Percentiles rank a stretch among this genome's conserved stretches.
Conservation (phyloP, 2,329 filamentous ascomycete species). For the Hyphodiscus sp. region DNA sequence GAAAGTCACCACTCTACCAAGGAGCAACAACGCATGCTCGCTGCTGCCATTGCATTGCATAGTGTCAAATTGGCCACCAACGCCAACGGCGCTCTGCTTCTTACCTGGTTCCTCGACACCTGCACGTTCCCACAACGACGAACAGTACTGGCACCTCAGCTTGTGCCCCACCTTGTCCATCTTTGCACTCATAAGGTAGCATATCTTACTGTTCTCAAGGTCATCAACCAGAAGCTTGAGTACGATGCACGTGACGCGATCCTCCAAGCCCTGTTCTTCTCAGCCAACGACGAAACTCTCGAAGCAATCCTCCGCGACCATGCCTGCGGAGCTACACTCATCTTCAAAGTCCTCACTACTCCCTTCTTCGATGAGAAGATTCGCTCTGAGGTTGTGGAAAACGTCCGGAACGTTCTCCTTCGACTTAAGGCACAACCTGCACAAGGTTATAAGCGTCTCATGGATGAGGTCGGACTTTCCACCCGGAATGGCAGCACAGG, state of each 20-base stretch:
- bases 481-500: constrained; percentile 44
- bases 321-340: constrained; percentile 85
- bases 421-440: constrained; percentile 88
- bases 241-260: constrained; percentile 86
- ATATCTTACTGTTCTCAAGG: constrained; percentile 93
- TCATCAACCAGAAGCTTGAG: constrained; percentile 96
- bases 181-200: constrained; percentile 98
- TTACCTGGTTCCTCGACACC: constrained; percentile 98
- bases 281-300: constrained; percentile 74
- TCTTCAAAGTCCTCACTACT: constrained; percentile 97
- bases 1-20: constrained; percentile 94
- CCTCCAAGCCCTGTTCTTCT: constrained; percentile 87
- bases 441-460: constrained; percentile 95
- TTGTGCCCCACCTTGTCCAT: constrained; percentile 89
- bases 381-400: constrained; percentile 81
- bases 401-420: constrained; percentile 80
- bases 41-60: constrained; percentile 90
- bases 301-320: constrained; percentile 90
- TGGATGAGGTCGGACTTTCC: constrained; percentile 95
- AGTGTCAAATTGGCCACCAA: constrained; percentile 96
- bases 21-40: constrained; percentile 91
- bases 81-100: constrained; percentile 83
- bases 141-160: constrained; percentile 82
- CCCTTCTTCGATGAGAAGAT: constrained; percentile 95
- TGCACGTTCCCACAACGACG: constrained; percentile 91